These are phyloP conservation scores for Arthrinium puccinioides DNA, from an alignment of 2,329 filamentous ascomycete species.

Conservation along the genomic window DNA sequence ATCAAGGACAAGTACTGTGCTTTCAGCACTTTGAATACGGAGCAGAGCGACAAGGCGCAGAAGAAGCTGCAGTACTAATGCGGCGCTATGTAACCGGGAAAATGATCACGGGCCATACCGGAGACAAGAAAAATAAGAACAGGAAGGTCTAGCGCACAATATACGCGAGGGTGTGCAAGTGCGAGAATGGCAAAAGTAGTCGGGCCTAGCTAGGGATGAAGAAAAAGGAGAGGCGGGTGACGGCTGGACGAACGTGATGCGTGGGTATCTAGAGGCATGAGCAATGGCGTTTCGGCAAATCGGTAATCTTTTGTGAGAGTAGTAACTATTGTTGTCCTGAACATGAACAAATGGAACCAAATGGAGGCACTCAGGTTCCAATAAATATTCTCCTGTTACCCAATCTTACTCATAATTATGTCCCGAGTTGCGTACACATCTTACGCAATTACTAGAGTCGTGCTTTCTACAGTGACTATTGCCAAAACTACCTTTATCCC, in stretches of 20 bases:
- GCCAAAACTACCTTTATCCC: too few species aligned
- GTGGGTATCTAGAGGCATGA: conserved; percentile 1
- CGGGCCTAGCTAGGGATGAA: not conserved
- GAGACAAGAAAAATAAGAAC: too few species aligned
- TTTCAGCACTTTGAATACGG: conserved; percentile 65
- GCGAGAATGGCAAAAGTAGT: not conserved
- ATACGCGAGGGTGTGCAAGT: not conserved
- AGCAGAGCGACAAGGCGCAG: conserved; percentile 36
- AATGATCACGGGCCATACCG: not conserved
- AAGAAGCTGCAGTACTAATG: conserved; percentile 27
- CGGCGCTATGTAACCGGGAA: not conserved
- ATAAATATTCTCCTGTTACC: conserved; percentile 1
- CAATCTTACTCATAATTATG: not conserved
- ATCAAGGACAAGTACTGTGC: conserved; percentile 93
- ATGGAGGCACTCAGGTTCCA: not conserved
- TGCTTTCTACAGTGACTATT: too few species aligned
- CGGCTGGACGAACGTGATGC: not conserved
- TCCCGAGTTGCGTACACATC: too few species aligned
- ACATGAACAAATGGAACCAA: not conserved
- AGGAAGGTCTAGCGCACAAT: too few species aligned
- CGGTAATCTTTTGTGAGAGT: conserved; percentile 1
- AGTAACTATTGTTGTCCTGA: not conserved
- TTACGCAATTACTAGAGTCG: too few species aligned
- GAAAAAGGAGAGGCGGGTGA: not conserved
- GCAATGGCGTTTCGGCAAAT: conserved; percentile 2